These are phyloP conservation scores for Dujonia santamariae DNA, from an alignment of 1,139 yeast species.

Conservation along the genomic window DNA sequence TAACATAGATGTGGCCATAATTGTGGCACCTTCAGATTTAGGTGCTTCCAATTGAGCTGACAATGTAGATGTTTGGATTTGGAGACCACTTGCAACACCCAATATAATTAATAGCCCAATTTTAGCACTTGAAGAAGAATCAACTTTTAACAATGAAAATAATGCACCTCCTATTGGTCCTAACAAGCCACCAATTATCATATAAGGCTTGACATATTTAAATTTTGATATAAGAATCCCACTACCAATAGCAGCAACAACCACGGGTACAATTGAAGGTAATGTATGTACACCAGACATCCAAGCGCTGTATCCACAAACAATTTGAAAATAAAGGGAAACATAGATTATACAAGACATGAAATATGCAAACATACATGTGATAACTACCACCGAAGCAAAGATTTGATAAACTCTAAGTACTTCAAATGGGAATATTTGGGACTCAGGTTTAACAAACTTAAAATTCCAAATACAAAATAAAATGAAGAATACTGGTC, in stretches of 20 bases:
- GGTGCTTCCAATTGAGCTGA: constrained; percentile 36
- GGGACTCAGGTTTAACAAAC: constrained; percentile 23
- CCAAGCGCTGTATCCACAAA: constrained; percentile 30
- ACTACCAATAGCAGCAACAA: constrained; percentile 24
- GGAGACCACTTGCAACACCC: constrained; percentile 30
- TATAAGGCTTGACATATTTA: constrained; percentile 28
- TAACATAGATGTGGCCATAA: constrained; percentile 33
- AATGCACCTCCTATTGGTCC: constrained; percentile 36
- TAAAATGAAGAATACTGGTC: constrained; percentile 9
- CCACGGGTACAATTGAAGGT: constrained; percentile 34
- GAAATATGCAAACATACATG: constrained; percentile 22
- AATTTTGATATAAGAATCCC: constrained; percentile 31
- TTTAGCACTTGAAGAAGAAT: constrained; percentile 23
- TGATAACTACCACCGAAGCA: constrained; percentile 21
- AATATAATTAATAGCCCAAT: constrained; percentile 35
- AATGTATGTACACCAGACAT: constrained; percentile 37
- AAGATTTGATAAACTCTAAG: constrained; percentile 20
- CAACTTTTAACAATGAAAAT: constrained; percentile 26
- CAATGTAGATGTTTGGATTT: constrained; percentile 27
- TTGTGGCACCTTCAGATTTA: constrained; percentile 32
- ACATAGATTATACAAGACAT: constrained; percentile 25
- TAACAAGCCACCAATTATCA: constrained; percentile 22
- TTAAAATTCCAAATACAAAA: constrained; percentile 27
- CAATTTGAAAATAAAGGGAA: constrained; percentile 38
- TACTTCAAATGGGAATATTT: constrained; percentile 27